phyloP scores from a whole-genome alignment of 495 filamentous ascomycete species.

The Friedmanniomyces endolithicus region DNA sequence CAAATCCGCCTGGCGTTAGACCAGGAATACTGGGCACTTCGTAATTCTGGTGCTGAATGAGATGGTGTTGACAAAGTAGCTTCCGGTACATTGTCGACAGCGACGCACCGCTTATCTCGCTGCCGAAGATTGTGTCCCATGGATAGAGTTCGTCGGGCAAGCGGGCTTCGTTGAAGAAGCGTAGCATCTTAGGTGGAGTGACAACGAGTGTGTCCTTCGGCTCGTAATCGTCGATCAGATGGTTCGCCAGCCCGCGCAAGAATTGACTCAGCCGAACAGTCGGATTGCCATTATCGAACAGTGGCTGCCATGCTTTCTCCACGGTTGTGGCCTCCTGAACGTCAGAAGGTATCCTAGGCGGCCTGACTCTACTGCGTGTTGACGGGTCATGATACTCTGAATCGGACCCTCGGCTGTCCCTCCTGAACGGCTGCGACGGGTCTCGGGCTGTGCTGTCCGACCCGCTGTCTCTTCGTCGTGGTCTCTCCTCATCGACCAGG shows the following conservation, averaged over 20 bases:
- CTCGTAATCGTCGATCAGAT: slow-evolving; percentile 71
- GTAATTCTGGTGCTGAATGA: slow-evolving; percentile 44
- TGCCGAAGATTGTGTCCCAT: slow-evolving; percentile 47
- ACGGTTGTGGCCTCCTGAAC: slow-evolving; percentile 42
- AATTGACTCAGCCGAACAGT: slow-evolving; percentile 59
- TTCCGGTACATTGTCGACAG: slow-evolving; percentile 65
- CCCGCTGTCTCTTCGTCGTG: slow-evolving; percentile 1
- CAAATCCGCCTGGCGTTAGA: slow-evolving; percentile 69
- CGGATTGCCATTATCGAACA: slow-evolving; percentile 61
- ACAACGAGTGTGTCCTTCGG: slow-evolving; percentile 68
- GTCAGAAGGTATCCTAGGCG: slow-evolving; percentile 22
- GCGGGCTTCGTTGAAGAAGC: slow-evolving; percentile 58
- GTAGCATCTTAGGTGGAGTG: slow-evolving; percentile 63
- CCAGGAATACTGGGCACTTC: slow-evolving; percentile 58
- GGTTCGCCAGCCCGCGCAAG: slow-evolving; percentile 61
- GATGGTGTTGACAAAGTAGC: slow-evolving; percentile 66
- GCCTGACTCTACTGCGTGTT: slow-evolving; percentile 36
- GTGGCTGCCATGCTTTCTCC: slow-evolving; percentile 60
- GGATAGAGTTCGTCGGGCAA: slow-evolving; percentile 53
- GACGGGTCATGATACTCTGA: slow-evolving; percentile 6
- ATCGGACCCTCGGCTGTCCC: slow-evolving; percentile 5
- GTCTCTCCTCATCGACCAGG: background rate
- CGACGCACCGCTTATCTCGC: slow-evolving; percentile 27
- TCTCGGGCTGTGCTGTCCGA: background rate
- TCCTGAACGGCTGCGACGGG: background rate